Evolutionary conservation across 2,329 filamentous ascomycete species (phyloP).

Genomic region (Cryoendolithus antarcticus): DNA sequence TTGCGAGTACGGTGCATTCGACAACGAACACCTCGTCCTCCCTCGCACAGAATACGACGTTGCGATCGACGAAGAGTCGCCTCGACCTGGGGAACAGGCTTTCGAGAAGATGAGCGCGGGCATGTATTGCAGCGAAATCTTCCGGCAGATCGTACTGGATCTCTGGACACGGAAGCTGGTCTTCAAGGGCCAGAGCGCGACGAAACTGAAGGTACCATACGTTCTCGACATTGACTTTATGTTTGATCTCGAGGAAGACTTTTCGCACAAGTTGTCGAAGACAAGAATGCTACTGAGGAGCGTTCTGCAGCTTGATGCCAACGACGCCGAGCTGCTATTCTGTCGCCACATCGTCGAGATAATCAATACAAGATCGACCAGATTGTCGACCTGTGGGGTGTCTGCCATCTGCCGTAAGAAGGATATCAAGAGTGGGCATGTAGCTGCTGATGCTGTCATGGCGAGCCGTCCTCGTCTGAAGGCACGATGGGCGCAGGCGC

Average conservation of each 20-base stretch:
- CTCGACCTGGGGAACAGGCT: slow-evolving; percentile 82
- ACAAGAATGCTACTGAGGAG: slow-evolving; percentile 16
- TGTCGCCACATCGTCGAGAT: slow-evolving; percentile 20
- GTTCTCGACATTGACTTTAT: slow-evolving; percentile 83
- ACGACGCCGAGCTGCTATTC: slow-evolving; percentile 18
- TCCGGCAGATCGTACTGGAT: slow-evolving; percentile 76
- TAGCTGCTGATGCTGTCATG: slow-evolving; percentile 28
- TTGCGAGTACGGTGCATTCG: slow-evolving; percentile 95
- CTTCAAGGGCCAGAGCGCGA: slow-evolving; percentile 68
- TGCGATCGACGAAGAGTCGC: slow-evolving; percentile 80
- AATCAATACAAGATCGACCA: slow-evolving; percentile 23
- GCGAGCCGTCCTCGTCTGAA: slow-evolving; percentile 32
- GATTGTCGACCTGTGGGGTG: slow-evolving; percentile 27
- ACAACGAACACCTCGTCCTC: slow-evolving; percentile 83
- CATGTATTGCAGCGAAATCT: slow-evolving; percentile 87
- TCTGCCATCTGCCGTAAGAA: slow-evolving; percentile 26
- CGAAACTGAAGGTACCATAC: slow-evolving; percentile 68
- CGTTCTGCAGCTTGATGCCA: slow-evolving; percentile 13
- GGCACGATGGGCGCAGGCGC: slow-evolving; percentile 26
- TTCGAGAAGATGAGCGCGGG: slow-evolving; percentile 98
- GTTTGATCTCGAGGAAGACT: slow-evolving; percentile 65
- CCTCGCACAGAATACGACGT: slow-evolving; percentile 79
- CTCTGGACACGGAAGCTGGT: slow-evolving; percentile 65
- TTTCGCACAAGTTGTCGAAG: slow-evolving; percentile 10
- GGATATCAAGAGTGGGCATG: slow-evolving; percentile 20